Conservation (phyloP, 1,284 basidiomycete species). For the Leccinum solheimii region DNA sequence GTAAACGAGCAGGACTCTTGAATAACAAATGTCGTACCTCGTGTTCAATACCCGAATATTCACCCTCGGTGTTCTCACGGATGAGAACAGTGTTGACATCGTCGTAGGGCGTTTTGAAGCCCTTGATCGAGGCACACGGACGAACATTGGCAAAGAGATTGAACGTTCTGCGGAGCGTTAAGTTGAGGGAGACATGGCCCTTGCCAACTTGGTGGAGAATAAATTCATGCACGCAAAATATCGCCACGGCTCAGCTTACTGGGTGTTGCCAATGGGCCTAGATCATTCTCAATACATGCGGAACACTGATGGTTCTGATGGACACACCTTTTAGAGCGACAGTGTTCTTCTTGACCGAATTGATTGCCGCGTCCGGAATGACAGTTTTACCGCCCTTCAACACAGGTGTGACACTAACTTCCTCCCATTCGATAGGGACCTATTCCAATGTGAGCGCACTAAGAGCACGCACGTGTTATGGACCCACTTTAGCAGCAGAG, state of each 20-base stretch:
- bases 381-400: constrained; percentile 95
- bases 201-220: constrained; percentile 75
- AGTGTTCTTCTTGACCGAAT: constrained; percentile 94
- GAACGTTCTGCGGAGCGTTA: constrained; percentile 96
- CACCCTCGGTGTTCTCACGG: constrained; percentile 99
- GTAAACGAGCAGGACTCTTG: constrained; percentile 11
- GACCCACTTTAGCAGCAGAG: constrained; percentile 73
- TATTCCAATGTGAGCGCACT: constrained; percentile 33
- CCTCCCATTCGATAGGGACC: constrained; percentile 99
- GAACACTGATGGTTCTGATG: constrained; percentile 4
- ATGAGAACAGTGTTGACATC: constrained; percentile 98
- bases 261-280: constrained; percentile 91
- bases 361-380: constrained; percentile 91
- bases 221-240: constrained; percentile 11
- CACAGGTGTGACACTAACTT: constrained; percentile 94
- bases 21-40: constrained; percentile 55
- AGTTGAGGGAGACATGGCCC: constrained; percentile 97
- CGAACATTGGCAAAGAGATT: constrained; percentile 98
- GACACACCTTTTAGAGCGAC: constrained; percentile 91
- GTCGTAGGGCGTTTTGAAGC: constrained; percentile 98
- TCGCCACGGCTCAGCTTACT: constrained; percentile 49
- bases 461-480: constrained; percentile 8
- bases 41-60: constrained; percentile 99
- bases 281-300: constrained; percentile 10
- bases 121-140: constrained; percentile 94